A percentile compares a stretch with the other conserved stretches of the same genome.
Conservation (phyloP, 495 filamentous ascomycete species). For the Neurospora tetraspora region DNA sequence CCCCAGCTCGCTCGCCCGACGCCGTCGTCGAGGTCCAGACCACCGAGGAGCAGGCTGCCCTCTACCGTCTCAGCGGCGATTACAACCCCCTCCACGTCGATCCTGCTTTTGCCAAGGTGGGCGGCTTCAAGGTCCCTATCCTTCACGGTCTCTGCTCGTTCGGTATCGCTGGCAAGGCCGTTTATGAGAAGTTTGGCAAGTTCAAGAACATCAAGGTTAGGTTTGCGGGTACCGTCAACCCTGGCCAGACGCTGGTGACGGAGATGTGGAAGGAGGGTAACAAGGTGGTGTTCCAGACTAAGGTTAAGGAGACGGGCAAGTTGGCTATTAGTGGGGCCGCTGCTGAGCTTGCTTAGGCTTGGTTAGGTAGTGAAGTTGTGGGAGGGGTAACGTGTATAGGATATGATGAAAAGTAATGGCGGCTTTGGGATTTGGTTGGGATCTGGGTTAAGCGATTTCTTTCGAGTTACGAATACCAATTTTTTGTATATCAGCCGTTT, state of each 20-base stretch:
- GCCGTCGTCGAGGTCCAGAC: slow-evolving; percentile 81
- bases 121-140: slow-evolving; percentile 92
- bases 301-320: slow-evolving; percentile 94
- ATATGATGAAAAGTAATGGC: not conserved
- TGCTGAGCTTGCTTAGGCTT: slow-evolving; percentile 70
- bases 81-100: slow-evolving; percentile 89
- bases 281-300: slow-evolving; percentile 83
- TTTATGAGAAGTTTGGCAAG: slow-evolving; percentile 71
- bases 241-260: slow-evolving; percentile 87
- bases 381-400: not conserved
- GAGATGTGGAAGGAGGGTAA: slow-evolving; percentile 98
- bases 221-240: slow-evolving; percentile 86
- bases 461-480: not conserved
- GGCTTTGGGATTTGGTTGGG: not conserved
- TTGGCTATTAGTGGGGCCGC: slow-evolving; percentile 80
- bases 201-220: slow-evolving; percentile 95
- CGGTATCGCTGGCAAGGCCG: slow-evolving; percentile 81
- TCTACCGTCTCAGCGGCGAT: slow-evolving; percentile 93
- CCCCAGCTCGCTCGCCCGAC: slow-evolving; percentile 70
- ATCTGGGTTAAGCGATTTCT: not conserved
- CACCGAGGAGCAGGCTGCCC: slow-evolving; percentile 81
- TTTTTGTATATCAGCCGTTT: not conserved
- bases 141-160: slow-evolving; percentile 95
- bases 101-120: slow-evolving; percentile 86
- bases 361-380: not conserved